Percentiles rank a stretch among this genome's conserved stretches.
These are phyloP conservation scores for Centrapalus pauciflorus DNA, from an alignment of 129 eudicot genomes.

Conservation along the genomic window DNA sequence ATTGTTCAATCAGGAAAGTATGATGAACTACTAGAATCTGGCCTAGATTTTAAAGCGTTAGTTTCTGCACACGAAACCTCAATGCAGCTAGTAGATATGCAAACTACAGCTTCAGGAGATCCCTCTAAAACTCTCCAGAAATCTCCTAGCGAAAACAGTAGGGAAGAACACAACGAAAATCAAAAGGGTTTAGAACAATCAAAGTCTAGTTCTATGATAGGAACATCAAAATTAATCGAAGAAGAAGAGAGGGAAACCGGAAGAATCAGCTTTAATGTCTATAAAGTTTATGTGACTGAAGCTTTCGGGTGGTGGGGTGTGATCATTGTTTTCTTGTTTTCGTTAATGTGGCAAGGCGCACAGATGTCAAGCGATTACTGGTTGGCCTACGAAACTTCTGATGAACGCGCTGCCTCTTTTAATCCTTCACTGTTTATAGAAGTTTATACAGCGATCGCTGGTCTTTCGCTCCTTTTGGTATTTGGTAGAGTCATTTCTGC, in stretches of 20 bases:
- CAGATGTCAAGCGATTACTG: constrained; percentile 69
- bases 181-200: constrained; percentile 26
- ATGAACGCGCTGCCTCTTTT: constrained; percentile 44
- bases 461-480: constrained; percentile 36
- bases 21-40: constrained; percentile 43
- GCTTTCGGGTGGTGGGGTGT: constrained; percentile 85
- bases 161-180: constrained; percentile 37
- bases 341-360: constrained; percentile 44
- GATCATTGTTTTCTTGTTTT: constrained; percentile 31
- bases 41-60: constrained; percentile 47
- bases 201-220: constrained; percentile 28
- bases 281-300: constrained; percentile 64
- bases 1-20: constrained; percentile 77
- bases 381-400: constrained; percentile 77
- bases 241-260: constrained; percentile 88
- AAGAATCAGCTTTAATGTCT: constrained; percentile 44
- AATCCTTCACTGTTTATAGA: constrained; percentile 55
- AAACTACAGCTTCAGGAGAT: constrained; percentile 4
- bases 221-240: constrained; percentile 68
- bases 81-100: constrained; percentile 61
- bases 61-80: constrained; percentile 69
- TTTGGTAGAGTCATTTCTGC: constrained; percentile 34
- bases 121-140: constrained; percentile 26
- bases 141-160: constrained; percentile 17
- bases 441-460: constrained; percentile 47